phyloP scores from a whole-genome alignment of 306 rosid species.

The Geum urbanum region DNA sequence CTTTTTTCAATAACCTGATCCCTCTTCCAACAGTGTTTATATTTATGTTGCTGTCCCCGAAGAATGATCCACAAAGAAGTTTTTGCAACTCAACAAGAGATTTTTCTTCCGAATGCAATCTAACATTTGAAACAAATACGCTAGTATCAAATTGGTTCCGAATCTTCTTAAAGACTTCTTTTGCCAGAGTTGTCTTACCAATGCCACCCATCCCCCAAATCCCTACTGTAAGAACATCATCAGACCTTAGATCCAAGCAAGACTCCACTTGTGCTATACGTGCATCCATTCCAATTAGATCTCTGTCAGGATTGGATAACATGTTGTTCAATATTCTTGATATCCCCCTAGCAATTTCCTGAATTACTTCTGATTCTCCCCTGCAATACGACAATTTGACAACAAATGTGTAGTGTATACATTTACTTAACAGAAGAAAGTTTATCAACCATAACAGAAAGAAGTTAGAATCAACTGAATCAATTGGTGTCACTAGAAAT shows the following conservation, averaged over 20 bases:
- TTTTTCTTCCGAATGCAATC: background rate
- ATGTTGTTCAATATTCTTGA: background rate
- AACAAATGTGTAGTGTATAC: too few species aligned
- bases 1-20: background rate
- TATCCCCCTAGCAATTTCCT: background rate
- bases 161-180: too few species aligned
- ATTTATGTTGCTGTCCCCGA: too few species aligned
- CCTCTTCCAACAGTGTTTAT: background rate
- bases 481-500: too few species aligned
- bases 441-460: too few species aligned
- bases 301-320: too few species aligned
- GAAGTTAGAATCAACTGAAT: too few species aligned
- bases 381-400: background rate
- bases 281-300: conserved; percentile 4
- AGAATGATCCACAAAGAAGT: background rate
- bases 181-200: conserved; percentile 7
- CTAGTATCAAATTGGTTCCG: background rate
- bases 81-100: background rate
- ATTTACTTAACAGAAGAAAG: background rate
- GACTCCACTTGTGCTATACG: background rate
- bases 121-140: background rate
- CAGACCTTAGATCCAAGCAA: background rate
- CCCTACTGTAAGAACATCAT: background rate
- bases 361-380: background rate
- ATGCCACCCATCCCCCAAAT: conserved; percentile 12